Base-by-base conservation (phyloP, 2,329 filamentous ascomycete genomes). In the Diaporthe citri region DNA sequence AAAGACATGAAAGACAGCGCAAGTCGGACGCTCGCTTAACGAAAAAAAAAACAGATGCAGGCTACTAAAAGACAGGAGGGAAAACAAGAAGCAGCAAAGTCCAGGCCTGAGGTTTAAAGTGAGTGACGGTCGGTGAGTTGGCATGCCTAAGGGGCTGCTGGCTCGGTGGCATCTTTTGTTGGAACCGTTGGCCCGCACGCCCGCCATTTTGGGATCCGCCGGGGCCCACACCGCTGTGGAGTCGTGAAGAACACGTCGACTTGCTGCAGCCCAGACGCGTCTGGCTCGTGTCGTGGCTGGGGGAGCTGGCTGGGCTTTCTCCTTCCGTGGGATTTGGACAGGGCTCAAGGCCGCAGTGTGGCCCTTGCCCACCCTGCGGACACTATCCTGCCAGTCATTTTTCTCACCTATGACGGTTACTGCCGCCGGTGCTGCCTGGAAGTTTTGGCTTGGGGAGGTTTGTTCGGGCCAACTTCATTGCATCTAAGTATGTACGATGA, bases 201-300 rank as follows among this genome's bases (percentile, higher is more conserved):
- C 36, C 36, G 10, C 36, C 36, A 39, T 39, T 39, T 39, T 39
- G 36, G 59, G 59, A 34, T n/a, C 39, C 20, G 13, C 36, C 57
- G 3, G 15, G 43, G 31, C 28, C n/a, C 59, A 55, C 62, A 67
- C 46, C 64, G 12, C 9, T 52, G 64, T 69, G 64, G 64, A 69
- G 64, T 69, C 64, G 64, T 28, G 64, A 69, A 55, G 48, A 69
- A 69, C 64, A 69, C 64, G 64, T 69, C 64, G 64, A 31, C 48
- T 28, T 28, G 48, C 48, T 55, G 48, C 64, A 55, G 60, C 41
- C 6, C 25, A 5, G 15, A 55, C 64, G 64, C 64, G 64, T 69
- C 64, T 69, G 64, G 15, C 48, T 69, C 64, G 64, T 69, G 64
- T 69, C 64, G 64, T 69, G 64, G 64, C 64, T 69, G 64, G 64